Evolutionary conservation across 139 green algal species (phyloP).

Genomic region (Chlorella sp.): DNA sequence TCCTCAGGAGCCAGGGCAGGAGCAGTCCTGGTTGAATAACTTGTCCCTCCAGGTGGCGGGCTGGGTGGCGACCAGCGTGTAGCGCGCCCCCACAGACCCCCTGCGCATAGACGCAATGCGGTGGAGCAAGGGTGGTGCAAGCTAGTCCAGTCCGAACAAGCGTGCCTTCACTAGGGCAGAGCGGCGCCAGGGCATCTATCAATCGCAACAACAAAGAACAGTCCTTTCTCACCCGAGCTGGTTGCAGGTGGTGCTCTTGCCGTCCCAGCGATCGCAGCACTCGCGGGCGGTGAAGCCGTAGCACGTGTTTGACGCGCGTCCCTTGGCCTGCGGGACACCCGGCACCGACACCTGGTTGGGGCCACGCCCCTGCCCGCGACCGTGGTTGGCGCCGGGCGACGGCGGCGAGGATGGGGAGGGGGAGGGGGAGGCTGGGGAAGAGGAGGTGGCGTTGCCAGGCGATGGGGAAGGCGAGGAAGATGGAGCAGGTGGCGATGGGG

Average conservation of each 20-base stretch:
- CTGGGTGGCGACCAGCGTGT: conserved; percentile 1
- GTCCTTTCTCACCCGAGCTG: conserved; percentile 12
- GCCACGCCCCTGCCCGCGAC: too few relatives aligned
- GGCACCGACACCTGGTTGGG: too few relatives aligned
- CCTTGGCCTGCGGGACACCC: too few relatives aligned
- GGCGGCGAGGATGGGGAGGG: not conserved
- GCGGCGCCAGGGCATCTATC: too few relatives aligned
- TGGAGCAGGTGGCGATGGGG: not conserved
- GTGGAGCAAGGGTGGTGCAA: too few relatives aligned
- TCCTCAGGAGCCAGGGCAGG: too few relatives aligned
- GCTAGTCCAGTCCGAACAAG: too few relatives aligned
- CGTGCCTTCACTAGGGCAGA: too few relatives aligned
- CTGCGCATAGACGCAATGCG: too few relatives aligned
- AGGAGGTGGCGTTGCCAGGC: not conserved
- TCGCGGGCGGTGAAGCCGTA: not conserved
- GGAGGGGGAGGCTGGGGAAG: not conserved
- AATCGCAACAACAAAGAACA: too few relatives aligned
- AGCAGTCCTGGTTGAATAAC: conserved; percentile 9
- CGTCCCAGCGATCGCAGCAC: conserved; percentile 23
- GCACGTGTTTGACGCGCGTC: not conserved
- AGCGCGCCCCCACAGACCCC: conserved; percentile 6
- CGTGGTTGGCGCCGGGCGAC: not conserved
- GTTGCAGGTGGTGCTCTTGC: conserved; percentile 18
- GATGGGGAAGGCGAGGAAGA: not conserved
- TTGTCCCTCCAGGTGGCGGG: conserved; percentile 15